These are phyloP conservation scores for Trypanosoma rangeli DNA, from an alignment of 208 protist species.

Conservation along the genomic window DNA sequence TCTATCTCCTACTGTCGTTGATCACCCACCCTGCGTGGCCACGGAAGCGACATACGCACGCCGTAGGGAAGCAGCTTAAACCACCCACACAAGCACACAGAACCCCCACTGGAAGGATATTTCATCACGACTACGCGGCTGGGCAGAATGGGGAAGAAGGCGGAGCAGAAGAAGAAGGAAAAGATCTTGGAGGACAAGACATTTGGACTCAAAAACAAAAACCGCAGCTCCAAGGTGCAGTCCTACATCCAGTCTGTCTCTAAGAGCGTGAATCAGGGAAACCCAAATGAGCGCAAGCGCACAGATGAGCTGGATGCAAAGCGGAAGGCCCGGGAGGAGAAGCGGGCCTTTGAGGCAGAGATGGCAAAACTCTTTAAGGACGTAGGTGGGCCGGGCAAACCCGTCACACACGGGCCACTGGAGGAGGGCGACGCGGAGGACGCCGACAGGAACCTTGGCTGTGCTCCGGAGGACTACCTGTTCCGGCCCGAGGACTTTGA, in stretches of 20 bases:
- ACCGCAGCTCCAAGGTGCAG: slow-evolving; percentile 90
- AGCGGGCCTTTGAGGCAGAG: slow-evolving; percentile 80
- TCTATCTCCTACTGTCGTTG: not conserved
- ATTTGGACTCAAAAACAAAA: slow-evolving; percentile 94
- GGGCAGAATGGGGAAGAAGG: slow-evolving; percentile 57
- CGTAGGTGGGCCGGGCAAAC: slow-evolving; percentile 39
- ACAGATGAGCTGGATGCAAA: slow-evolving; percentile 66
- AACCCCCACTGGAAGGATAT: not conserved
- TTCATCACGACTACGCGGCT: not conserved
- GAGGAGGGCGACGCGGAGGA: slow-evolving; percentile 23
- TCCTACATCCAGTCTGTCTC: slow-evolving; percentile 76
- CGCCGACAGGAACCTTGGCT: slow-evolving; percentile 52
- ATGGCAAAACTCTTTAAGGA: slow-evolving; percentile 81
- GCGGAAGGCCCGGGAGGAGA: slow-evolving; percentile 65
- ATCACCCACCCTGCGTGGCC: not conserved
- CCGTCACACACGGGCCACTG: not conserved
- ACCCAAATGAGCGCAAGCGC: slow-evolving; percentile 70
- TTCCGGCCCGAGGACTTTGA: slow-evolving; percentile 91
- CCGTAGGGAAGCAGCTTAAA: not conserved
- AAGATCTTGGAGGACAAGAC: slow-evolving; percentile 93
- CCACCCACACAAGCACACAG: not conserved
- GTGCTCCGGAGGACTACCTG: slow-evolving; percentile 82
- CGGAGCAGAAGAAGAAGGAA: slow-evolving; percentile 84
- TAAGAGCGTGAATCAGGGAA: slow-evolving; percentile 60
- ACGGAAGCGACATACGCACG: not conserved